Base-by-base conservation (phyloP, 1,284 basidiomycete species). In the Cutaneotrichosporon mucoides region DNA sequence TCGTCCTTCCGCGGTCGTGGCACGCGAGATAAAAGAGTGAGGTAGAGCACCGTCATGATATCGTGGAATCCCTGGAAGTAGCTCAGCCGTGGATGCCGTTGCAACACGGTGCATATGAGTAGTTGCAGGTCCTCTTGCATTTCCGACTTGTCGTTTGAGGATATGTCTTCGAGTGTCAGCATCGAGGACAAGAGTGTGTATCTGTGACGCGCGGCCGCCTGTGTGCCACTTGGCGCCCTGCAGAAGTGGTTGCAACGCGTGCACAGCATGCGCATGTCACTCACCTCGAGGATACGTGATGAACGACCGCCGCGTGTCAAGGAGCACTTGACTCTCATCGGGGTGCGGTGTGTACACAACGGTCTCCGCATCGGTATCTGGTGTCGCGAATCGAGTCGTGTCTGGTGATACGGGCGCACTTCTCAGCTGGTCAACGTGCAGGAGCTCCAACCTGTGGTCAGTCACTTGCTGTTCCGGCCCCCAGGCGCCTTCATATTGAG, bases 61-160 rank as follows among this genome's bases (percentile, higher is more conserved):
- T 96, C 93, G 73, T 97, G 93, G 73, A 91, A 95, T 43, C 93
- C 93, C 79, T 95, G 92, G 68, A 93, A 97, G 76, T 96, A 97
- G 71, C 82, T 84, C 42, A 97, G 79, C 41, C 81, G 82, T 6
- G 86, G 86, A 59, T 88, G 83, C 68, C 82, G 84, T 33, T 89
- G 83, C 67, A 96, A 88, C 2, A 93, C 74, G 2, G 84, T 80
- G 1, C 89, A 84, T 57, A 93, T 84, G n/a, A 93, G 82, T 13
- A 81, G 79, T 69, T 90, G 83, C 16, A 93, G 79, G 51, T 85
- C 81, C n/a, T 79, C 76, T 74, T 92, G 86, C 46, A 90, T 81
- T 4, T 74, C 70, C 50, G 83, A 82, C 67, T 79, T 79, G 44
- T 64, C 68, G 11, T 62, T 60, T 51, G 51, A 55, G 40, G 64